A percentile compares a stretch with the other conserved stretches of the same genome.
Evolutionary conservation across 2,329 filamentous ascomycete genomes (phyloP).

Genomic region (Ascochyta clinopodiicola): DNA sequence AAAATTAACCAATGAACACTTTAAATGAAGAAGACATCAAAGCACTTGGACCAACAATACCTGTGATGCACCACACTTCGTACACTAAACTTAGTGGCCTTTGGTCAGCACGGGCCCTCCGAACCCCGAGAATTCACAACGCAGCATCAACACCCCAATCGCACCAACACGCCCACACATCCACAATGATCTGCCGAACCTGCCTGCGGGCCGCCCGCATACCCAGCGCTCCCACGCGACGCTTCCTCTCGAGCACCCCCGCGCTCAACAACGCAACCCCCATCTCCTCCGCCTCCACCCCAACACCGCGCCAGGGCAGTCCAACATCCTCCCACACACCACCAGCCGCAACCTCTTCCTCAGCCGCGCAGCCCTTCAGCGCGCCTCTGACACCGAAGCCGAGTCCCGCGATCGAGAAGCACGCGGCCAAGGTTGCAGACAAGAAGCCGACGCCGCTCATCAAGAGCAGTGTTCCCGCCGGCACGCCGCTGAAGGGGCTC

Average conservation of each 20-base stretch:
- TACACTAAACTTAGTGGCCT: neutral
- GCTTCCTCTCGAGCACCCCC: slow-evolving; percentile 37
- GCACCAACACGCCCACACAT: slow-evolving; percentile 4
- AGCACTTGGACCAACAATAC: neutral
- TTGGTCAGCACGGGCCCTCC: neutral
- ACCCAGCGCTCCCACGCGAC: slow-evolving; percentile 21
- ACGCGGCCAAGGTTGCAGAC: slow-evolving; percentile 31
- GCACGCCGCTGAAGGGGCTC: slow-evolving; percentile 74
- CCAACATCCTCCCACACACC: slow-evolving; percentile 25
- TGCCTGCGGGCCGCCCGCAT: slow-evolving; percentile 46
- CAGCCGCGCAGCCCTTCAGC: slow-evolving; percentile 55
- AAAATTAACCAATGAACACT: neutral
- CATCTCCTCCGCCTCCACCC: slow-evolving; percentile 35
- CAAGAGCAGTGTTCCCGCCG: slow-evolving; percentile 64
- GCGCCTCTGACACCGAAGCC: slow-evolving; percentile 44
- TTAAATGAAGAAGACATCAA: too few species aligned
- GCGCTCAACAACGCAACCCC: slow-evolving; percentile 32
- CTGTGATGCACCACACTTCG: neutral
- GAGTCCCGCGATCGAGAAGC: slow-evolving; percentile 31
- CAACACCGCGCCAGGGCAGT: slow-evolving; percentile 39
- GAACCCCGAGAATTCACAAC: slow-evolving; percentile 25
- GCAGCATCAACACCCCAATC: neutral
- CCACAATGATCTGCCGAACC: slow-evolving; percentile 50
- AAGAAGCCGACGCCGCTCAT: slow-evolving; percentile 42
- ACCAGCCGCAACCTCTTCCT: slow-evolving; percentile 53